Conservation (phyloP, 805 yeast species). For the Teunomyces panamensis region DNA sequence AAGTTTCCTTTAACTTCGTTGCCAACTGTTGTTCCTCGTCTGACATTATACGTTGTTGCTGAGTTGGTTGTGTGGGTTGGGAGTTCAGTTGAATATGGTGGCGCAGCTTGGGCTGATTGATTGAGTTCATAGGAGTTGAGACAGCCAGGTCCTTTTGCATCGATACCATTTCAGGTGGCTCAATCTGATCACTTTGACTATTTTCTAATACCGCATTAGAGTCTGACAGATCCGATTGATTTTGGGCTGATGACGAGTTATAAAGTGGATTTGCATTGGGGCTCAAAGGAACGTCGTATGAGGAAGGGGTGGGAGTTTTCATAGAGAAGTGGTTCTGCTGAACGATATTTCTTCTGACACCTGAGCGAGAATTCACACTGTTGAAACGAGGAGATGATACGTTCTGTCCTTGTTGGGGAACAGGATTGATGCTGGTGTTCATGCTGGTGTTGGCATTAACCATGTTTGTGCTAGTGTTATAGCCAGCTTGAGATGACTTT, state of each 20-base stretch:
- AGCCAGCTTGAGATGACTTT: not conserved
- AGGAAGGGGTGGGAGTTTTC: constrained; percentile 41
- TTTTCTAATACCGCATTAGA: constrained; percentile 27
- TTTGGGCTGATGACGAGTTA: constrained; percentile 24
- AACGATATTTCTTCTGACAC: constrained; percentile 15
- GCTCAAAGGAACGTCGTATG: constrained; percentile 40
- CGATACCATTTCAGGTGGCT: not conserved
- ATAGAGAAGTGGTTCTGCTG: constrained; percentile 14
- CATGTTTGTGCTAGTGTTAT: constrained; percentile 2
- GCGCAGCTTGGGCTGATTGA: constrained; percentile 8
- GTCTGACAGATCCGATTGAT: constrained; percentile 41
- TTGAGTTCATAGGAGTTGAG: constrained; percentile 6
- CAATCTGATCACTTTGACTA: constrained; percentile 5
- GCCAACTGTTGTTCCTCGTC: constrained; percentile 67
- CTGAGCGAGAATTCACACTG: constrained; percentile 4
- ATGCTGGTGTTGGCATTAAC: constrained; percentile 10
- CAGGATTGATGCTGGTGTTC: constrained; percentile 14
- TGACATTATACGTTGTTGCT: constrained; percentile 34
- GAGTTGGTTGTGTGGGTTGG: constrained; percentile 8
- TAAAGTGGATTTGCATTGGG: constrained; percentile 32
- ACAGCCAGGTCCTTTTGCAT: constrained; percentile 6
- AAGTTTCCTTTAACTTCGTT: constrained; percentile 69
- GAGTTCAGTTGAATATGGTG: not conserved
- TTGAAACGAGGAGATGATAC: constrained; percentile 9
- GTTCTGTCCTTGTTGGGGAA: constrained; percentile 6